These are phyloP conservation scores for Rheum nobile DNA, from an alignment of 148 eudicot species.

Conservation along the genomic window DNA sequence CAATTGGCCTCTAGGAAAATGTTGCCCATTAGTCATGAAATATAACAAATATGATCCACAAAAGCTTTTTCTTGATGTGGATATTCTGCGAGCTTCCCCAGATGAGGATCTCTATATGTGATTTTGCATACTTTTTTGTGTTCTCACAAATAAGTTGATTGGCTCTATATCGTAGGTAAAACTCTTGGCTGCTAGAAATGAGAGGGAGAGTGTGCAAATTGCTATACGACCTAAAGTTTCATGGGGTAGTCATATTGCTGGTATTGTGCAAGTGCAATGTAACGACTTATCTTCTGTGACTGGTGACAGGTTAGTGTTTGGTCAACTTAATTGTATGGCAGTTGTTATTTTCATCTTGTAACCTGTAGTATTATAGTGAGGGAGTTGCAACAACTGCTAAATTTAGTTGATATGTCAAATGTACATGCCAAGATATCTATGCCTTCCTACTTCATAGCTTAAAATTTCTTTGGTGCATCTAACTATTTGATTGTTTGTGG, in stretches of 20 bases:
- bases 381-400: neutral
- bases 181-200: slow-evolving; percentile 90
- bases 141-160: neutral
- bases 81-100: neutral
- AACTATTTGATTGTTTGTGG: neutral
- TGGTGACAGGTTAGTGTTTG: slow-evolving; percentile 65
- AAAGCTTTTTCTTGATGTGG: neutral
- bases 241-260: slow-evolving; percentile 75
- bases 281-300: slow-evolving; percentile 65
- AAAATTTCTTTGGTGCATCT: neutral
- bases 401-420: neutral
- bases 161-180: slow-evolving; percentile 43
- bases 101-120: neutral
- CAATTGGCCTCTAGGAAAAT: neutral
- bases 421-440: neutral
- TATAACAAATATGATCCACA: neutral
- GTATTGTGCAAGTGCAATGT: slow-evolving; percentile 72
- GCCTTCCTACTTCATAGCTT: neutral
- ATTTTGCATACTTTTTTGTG: neutral
- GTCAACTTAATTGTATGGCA: neutral
- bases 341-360: neutral
- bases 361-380: neutral
- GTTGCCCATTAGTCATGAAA: neutral
- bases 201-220: slow-evolving; percentile 92
- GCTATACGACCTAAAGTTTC: slow-evolving; percentile 93